These are phyloP conservation scores for Hypoxylon sp. DNA, from an alignment of 2,329 filamentous ascomycete species.

Conservation along the genomic window DNA sequence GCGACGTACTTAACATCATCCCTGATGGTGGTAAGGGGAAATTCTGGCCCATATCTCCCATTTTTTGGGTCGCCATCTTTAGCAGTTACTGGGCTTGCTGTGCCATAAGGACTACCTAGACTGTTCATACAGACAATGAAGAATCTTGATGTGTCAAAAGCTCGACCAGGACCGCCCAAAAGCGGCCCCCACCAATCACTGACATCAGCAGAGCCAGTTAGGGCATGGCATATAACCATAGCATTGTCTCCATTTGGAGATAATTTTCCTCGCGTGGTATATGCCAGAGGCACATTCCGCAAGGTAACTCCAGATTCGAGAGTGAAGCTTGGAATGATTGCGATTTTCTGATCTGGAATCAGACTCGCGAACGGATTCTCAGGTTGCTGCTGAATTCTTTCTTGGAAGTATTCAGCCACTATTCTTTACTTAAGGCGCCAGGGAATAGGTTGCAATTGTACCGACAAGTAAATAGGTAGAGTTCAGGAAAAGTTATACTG, in stretches of 20 bases:
- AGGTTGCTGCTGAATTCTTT: constrained; percentile 77
- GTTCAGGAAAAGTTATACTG: constrained; percentile 46
- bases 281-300: constrained; percentile 80
- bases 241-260: constrained; percentile 73
- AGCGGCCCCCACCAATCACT: constrained; percentile 91
- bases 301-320: constrained; percentile 93
- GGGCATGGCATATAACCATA: constrained; percentile 85
- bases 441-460: constrained; percentile 3
- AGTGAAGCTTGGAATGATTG: constrained; percentile 88
- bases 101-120: constrained; percentile 87
- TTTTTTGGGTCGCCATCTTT: constrained; percentile 83
- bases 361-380: constrained; percentile 92
- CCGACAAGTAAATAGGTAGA: constrained; percentile 12
- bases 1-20: constrained; percentile 89
- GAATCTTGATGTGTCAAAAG: constrained; percentile 86
- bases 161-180: constrained; percentile 81
- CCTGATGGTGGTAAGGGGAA: constrained; percentile 93
- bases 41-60: constrained; percentile 92
- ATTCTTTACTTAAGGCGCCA: constrained; percentile 54
- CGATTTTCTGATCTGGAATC: constrained; percentile 90
- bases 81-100: constrained; percentile 88
- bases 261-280: constrained; percentile 75
- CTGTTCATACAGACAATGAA: constrained; percentile 91
- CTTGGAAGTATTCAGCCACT: constrained; percentile 76
- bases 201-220: constrained; percentile 88